Evolutionary conservation across 176 grass and related monocot species (phyloP).

Genomic region (Ensete glaucum): DNA sequence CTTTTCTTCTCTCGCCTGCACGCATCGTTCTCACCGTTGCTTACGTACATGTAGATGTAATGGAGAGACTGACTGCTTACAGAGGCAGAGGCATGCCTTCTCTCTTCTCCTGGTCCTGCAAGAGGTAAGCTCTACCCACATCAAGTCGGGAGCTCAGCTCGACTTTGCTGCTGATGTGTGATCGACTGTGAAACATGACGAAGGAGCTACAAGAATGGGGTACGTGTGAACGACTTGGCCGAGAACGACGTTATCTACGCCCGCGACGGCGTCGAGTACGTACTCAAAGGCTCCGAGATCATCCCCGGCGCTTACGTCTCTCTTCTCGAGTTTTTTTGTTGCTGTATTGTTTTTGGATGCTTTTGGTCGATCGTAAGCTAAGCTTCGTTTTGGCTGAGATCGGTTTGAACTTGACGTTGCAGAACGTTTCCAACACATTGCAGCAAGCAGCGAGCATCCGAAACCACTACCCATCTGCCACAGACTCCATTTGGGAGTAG

Average conservation of each 20-base stretch:
- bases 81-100: conserved; percentile 83
- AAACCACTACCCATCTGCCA: conserved; percentile 28
- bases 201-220: conserved; percentile 98
- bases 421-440: conserved; percentile 55
- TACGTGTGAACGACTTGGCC: conserved; percentile 95
- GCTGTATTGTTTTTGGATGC: not conserved
- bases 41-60: conserved; percentile 39
- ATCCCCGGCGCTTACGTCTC: conserved; percentile 61
- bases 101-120: conserved; percentile 97
- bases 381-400: not conserved
- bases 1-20: conserved; percentile 7
- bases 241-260: conserved; percentile 89
- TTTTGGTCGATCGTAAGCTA: too few species aligned
- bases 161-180: not conserved
- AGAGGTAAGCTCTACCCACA: conserved; percentile 38
- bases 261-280: conserved; percentile 89
- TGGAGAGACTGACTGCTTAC: conserved; percentile 59
- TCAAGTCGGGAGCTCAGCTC: too few species aligned
- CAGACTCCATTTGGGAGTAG: conserved; percentile 30
- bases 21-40: not conserved
- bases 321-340: not conserved
- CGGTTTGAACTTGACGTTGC: not conserved
- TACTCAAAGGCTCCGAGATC: conserved; percentile 96
- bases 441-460: conserved; percentile 30
- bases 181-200: not conserved